Evolutionary conservation across 2,329 filamentous ascomycete genomes (phyloP).

Genomic region (Septoria petroselini): DNA sequence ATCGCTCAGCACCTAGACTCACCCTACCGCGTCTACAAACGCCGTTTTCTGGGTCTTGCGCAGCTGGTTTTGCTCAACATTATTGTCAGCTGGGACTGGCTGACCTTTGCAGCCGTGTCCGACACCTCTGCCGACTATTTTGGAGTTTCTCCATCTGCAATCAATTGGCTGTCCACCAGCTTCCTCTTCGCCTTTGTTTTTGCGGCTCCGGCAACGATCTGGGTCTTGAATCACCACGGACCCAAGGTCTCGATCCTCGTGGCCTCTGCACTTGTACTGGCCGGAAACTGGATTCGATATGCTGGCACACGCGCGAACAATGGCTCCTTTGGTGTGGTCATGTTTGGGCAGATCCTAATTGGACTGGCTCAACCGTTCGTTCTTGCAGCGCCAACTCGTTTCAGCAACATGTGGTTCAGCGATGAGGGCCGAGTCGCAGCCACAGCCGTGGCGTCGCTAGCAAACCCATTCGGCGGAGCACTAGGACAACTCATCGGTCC

Average conservation of each 20-base stretch:
- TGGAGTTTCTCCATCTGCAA: conserved; percentile 64
- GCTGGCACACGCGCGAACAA: conserved; percentile 34
- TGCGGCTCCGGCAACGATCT: conserved; percentile 68
- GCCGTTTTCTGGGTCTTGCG: conserved; percentile 81
- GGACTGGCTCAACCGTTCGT: conserved; percentile 91
- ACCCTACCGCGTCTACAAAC: conserved; percentile 64
- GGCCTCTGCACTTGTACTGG: conserved; percentile 68
- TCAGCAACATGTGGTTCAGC: conserved; percentile 94
- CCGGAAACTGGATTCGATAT: conserved; percentile 77
- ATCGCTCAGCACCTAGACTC: conserved; percentile 8
- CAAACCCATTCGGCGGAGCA: conserved; percentile 87
- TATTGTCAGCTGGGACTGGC: conserved; percentile 95
- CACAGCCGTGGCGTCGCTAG: conserved; percentile 78
- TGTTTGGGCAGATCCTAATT: conserved; percentile 88
- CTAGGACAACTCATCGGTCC: conserved; percentile 84
- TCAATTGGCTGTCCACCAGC: conserved; percentile 90
- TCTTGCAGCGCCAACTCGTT: conserved; percentile 80
- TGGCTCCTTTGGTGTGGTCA: conserved; percentile 70
- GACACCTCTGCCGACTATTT: conserved; percentile 73
- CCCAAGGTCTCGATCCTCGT: conserved; percentile 74
- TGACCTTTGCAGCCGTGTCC: conserved; percentile 84
- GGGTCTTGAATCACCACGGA: conserved; percentile 70
- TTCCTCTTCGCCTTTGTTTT: conserved; percentile 82
- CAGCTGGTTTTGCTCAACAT: conserved; percentile 88
- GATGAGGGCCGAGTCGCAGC: conserved; percentile 77